Conservation (phyloP, 345 rosid genomes). For the Arabidopsis suecica region DNA sequence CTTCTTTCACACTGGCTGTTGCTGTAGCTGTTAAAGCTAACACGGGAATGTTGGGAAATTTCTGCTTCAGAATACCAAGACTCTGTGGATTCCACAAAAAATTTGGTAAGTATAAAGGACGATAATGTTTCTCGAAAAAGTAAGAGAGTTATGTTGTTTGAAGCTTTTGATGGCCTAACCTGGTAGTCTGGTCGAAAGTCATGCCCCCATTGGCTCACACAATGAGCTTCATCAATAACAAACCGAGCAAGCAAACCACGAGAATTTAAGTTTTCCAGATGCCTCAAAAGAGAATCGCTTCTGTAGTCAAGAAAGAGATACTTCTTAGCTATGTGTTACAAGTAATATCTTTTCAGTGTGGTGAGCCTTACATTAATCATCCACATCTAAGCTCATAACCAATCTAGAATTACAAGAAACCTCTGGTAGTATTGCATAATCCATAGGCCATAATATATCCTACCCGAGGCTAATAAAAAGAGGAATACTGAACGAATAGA, state of each 20-base stretch:
- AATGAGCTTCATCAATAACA: constrained; percentile 99
- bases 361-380: constrained; percentile 4
- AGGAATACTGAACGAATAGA: background rate
- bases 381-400: constrained; percentile 16
- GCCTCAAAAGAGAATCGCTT: constrained; percentile 90
- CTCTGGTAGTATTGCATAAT: constrained; percentile 15
- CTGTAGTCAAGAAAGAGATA: constrained; percentile 55
- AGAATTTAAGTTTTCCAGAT: constrained; percentile 75
- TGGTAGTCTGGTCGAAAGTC: constrained; percentile 99
- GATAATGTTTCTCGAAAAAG: constrained; percentile 19
- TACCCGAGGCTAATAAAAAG: constrained; percentile 12
- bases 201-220: constrained; percentile 99
- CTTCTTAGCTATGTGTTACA: constrained; percentile 26
- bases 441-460: constrained; percentile 11
- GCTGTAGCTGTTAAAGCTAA: constrained; percentile 99
- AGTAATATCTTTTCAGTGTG: constrained; percentile 19
- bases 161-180: constrained; percentile 56
- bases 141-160: constrained; percentile 17
- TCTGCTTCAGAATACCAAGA: constrained; percentile 95
- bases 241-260: constrained; percentile 89
- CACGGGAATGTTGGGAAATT: constrained; percentile 86
- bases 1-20: constrained; percentile 99
- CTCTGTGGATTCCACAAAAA: constrained; percentile 59
- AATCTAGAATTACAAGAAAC: constrained; percentile 24
- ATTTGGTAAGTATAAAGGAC: constrained; percentile 33